phyloP scores from a whole-genome alignment of 1,284 basidiomycete species.

The Sanghuangporus baumii region DNA sequence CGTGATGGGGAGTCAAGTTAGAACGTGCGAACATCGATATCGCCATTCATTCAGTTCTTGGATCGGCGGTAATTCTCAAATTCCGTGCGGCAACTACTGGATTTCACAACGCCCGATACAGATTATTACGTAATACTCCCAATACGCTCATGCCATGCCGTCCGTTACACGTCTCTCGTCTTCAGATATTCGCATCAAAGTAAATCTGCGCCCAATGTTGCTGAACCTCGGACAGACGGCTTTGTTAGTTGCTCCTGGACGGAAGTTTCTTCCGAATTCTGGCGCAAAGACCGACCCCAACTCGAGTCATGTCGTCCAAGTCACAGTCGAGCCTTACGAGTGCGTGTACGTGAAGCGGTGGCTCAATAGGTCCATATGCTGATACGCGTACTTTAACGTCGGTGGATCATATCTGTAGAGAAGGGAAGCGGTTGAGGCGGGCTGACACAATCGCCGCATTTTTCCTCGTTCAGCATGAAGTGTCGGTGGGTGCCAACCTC shows the following conservation, averaged over 20 bases:
- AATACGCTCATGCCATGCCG: no score
- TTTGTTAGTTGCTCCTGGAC: neutral
- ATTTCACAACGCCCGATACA: no score
- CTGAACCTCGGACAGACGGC: slow-evolving; percentile 3
- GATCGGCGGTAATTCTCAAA: no score
- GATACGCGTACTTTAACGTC: neutral
- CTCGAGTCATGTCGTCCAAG: slow-evolving; percentile 3
- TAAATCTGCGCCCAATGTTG: neutral
- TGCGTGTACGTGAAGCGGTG: neutral
- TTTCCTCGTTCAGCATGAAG: slow-evolving; percentile 14
- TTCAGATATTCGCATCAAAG: neutral
- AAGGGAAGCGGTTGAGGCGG: neutral
- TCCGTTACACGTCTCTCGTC: neutral
- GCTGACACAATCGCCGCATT: slow-evolving; percentile 8
- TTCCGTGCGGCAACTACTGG: no score
- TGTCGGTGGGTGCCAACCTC: slow-evolving; percentile 6
- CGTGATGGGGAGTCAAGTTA: no score
- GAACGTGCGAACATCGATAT: no score
- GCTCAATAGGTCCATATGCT: neutral
- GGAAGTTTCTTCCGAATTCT: neutral
- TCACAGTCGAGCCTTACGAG: slow-evolving; percentile 2
- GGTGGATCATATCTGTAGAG: neutral
- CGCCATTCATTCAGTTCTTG: no score
- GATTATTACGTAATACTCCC: no score
- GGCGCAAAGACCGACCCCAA: neutral